These are phyloP conservation scores for Cicer yamashitae DNA, from an alignment of 306 rosid genomes.

Conservation along the genomic window DNA sequence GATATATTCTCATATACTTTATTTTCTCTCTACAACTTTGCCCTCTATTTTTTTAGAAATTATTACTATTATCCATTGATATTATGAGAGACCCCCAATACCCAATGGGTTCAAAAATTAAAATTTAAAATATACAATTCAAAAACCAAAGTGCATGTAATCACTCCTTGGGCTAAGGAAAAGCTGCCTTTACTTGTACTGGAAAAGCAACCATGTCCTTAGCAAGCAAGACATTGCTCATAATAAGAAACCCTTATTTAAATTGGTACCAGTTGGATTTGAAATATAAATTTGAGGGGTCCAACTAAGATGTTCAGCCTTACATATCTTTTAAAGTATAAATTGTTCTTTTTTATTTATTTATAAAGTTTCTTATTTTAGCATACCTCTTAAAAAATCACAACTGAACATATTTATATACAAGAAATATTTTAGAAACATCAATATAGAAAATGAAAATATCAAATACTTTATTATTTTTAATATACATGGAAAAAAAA, in stretches of 20 bases:
- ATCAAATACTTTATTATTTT: no score
- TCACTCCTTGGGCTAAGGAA: conserved; percentile 48
- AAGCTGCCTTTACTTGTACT: conserved; percentile 41
- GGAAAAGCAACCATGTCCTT: conserved; percentile 37
- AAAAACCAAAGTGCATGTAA: conserved; percentile 46
- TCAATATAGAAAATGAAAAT: no score
- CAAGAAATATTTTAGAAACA: no score
- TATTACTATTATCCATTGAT: background rate
- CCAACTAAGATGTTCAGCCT: no score
- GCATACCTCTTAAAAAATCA: no score
- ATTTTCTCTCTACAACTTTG: background rate
- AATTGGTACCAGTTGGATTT: no score
- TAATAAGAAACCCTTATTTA: background rate
- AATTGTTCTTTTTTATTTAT: no score
- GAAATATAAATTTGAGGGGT: no score
- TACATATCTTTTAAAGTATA: no score
- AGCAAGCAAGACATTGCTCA: background rate
- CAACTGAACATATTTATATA: no score
- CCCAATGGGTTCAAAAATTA: background rate
- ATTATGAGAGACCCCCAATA: background rate
- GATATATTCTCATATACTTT: conserved; percentile 4
- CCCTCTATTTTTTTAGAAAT: background rate
- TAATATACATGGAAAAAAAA: no score
- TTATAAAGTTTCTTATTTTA: no score
- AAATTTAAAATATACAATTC: background rate